These are phyloP conservation scores for Porphyra umbilicalis DNA, from an alignment of 31 red algal genomes.

Conservation along the genomic window DNA sequence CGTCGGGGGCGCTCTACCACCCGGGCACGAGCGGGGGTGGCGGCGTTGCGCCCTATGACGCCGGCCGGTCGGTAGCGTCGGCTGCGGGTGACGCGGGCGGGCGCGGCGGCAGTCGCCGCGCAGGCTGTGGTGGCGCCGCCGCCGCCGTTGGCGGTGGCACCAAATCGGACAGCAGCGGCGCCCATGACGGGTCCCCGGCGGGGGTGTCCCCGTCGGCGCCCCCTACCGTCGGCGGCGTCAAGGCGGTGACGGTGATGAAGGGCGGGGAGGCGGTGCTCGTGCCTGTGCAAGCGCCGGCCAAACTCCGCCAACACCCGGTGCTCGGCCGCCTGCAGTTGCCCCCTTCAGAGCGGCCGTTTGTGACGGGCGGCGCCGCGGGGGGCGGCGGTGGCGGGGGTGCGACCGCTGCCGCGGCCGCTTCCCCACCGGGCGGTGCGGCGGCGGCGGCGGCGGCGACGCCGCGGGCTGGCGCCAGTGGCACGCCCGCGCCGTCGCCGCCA, in stretches of 20 bases:
- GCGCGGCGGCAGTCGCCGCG: background rate
- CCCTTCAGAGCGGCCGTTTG: background rate
- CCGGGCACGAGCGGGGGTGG: too few relatives aligned
- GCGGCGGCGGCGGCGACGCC: too few relatives aligned
- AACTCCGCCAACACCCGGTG: slow-evolving; percentile 24
- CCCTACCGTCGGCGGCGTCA: background rate
- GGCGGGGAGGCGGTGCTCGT: slow-evolving; percentile 5
- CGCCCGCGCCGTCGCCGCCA: background rate
- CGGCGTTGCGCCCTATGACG: too few relatives aligned
- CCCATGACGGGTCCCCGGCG: background rate
- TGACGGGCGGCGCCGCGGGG: background rate
- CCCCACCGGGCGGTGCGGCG: too few relatives aligned
- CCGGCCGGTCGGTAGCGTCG: too few relatives aligned
- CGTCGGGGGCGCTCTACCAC: too few relatives aligned
- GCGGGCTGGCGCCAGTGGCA: too few relatives aligned
- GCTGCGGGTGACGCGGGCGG: too few relatives aligned
- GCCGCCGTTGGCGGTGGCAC: background rate
- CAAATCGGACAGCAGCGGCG: background rate
- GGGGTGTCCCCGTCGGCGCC: background rate
- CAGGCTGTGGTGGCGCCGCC: background rate
- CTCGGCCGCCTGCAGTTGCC: slow-evolving; percentile 34
- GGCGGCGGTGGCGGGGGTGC: background rate
- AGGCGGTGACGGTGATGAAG: background rate
- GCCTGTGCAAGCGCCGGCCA: slow-evolving; percentile 11
- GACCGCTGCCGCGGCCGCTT: background rate